A percentile compares a stretch with the other conserved stretches of the same genome.
phyloP scores from a whole-genome alignment of 108 stramenopile species.

The Cylindrotheca closterium region DNA sequence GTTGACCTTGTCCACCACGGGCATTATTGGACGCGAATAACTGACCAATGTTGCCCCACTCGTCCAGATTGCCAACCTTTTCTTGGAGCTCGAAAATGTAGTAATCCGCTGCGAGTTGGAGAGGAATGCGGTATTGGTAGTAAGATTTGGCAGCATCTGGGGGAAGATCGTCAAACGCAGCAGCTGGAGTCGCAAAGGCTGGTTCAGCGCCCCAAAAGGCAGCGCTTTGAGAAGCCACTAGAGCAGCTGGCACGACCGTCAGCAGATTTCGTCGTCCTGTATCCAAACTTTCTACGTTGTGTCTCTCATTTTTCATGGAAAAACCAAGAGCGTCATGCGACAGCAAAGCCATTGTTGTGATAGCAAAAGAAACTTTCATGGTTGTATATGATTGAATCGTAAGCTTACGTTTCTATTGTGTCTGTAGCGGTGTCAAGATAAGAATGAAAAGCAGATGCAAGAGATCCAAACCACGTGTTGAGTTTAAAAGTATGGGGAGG shows the following conservation, averaged over 20 bases:
- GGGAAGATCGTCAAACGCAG: constrained; percentile 62
- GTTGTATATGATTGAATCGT: too few relatives aligned
- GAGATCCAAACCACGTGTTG: too few relatives aligned
- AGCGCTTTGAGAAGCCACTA: neutral
- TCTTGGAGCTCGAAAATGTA: constrained; percentile 76
- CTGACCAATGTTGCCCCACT: constrained; percentile 70
- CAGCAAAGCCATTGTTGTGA: too few relatives aligned
- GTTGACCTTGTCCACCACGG: constrained; percentile 57
- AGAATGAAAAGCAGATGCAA: too few relatives aligned
- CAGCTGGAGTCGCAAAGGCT: constrained; percentile 24
- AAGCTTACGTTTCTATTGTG: too few relatives aligned
- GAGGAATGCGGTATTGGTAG: constrained; percentile 56
- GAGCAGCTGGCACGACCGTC: constrained; percentile 1
- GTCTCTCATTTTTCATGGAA: neutral
- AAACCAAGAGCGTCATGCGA: neutral
- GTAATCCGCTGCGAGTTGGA: constrained; percentile 73
- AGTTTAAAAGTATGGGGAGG: too few relatives aligned
- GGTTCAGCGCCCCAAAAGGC: neutral
- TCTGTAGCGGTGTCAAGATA: too few relatives aligned
- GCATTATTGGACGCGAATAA: constrained; percentile 54
- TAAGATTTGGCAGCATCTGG: constrained; percentile 70
- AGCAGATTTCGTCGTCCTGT: constrained; percentile 10
- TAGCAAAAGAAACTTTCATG: too few relatives aligned
- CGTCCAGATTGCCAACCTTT: constrained; percentile 57
- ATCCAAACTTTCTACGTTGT: neutral